Evolutionary conservation across 306 rosid genomes (phyloP), one percentile per base, ranked within the genome.

Genomic region (Pyrus pyrifolia): DNA sequence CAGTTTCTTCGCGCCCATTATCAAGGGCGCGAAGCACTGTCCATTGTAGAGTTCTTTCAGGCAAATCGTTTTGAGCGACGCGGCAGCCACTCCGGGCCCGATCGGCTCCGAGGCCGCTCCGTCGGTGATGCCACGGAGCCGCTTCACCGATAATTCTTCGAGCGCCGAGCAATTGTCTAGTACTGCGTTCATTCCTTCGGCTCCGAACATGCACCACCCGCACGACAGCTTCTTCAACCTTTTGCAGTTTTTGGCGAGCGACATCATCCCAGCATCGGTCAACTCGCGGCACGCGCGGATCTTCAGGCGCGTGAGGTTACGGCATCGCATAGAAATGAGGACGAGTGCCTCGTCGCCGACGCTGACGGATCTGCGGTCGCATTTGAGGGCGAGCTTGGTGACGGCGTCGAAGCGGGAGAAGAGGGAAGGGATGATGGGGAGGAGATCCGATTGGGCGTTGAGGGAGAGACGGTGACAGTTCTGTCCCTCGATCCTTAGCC

Each of bases 151-250:
- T 23, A 96, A 73, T 63, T 96, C 99, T 70, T 96, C 99, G 0
- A 96, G 93, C 3, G 82, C 77, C 1, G 84, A 75, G 42, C 98
- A 96, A n/a, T 89, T 81, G 23, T 89, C 85, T 19, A 96, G 91
- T 67, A 96, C 88, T 0, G 99, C 98, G 89, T 92, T 92, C 98
- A 92, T 89, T 5, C 94, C 99, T 71, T 81, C 91, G 25, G 99
- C 84, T 70, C 99, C 98, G 70, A 96, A 96, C 1, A 84, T 83
- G 84, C 99, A 96, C 8, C 96, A 96, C 80, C 96, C 99, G 63
- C 99, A 96, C 9, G 99, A 96, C 25, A 96, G 93, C 83, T 96
- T 96, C 86, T 89, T 96, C 94, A 96, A 85, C 45, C 89, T 88
- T 81, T 81, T 88, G 84, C 99, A 96, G 66, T 96, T 96, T 81